Evolutionary conservation across 768 basidiomycete species (phyloP), one percentile per base, ranked within the genome.

Genomic region (Scleroderma bovista): DNA sequence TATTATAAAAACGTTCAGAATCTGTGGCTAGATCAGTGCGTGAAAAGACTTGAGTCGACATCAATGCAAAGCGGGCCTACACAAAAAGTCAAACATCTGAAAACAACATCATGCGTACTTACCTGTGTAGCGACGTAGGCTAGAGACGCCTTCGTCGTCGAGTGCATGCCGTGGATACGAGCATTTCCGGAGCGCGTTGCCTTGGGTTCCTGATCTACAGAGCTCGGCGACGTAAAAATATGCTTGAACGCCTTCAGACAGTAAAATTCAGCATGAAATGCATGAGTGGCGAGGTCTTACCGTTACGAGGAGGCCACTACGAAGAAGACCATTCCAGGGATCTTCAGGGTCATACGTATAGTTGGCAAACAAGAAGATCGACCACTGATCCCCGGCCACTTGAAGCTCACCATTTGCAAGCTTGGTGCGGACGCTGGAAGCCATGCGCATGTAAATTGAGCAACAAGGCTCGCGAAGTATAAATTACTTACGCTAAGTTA

Each of bases 201-300:
- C 44, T 57, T 64, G 16, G 50, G 44, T 31, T 61, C 62, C 31
- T 56, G 57, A 29, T 66, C 54, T 3, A 65, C 62, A 8, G 64
- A 65, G 42, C 63, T 66, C 2, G 65, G 64, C 1, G 61, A 65
- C 2, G 54, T 68, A 37, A 68, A 68, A n/a, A 68, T 50, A 44
- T 65, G 58, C 34, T 58, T 65, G 17, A 45, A 64, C 0, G 59
- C 63, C 64, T 66, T 22, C 6, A 29, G 59, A 9, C 9, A 29
- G n/a, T n/a, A 29, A 29, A 29, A 29, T 9, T 9, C 9, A 29
- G 4, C 9, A 29, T 9, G 9, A 29, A 29, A 29, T 29, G 9
- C 26, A 29, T 29, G 26, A 5, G 26, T 29, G 9, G 4, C 26
- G 5, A 29, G n/a, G 26, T 29, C 26, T 29, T 29, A 29, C 26